Percentiles rank a stretch among this genome's conserved stretches.
Conservation (phyloP, 352 stramenopile genomes). For the Thraustotheca clavata region DNA sequence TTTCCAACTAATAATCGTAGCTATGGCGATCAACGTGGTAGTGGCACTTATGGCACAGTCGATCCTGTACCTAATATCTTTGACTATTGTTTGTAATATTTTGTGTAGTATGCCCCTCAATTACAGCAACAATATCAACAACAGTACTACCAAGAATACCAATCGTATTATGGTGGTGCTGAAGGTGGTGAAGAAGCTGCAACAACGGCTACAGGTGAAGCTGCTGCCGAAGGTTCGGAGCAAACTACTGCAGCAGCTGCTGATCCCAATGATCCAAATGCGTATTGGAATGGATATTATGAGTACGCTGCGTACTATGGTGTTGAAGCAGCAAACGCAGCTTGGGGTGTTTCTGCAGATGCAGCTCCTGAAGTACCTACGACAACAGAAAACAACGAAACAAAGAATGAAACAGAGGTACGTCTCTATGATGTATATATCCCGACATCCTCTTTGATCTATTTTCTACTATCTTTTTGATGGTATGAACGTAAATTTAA, state of each 20-base stretch:
- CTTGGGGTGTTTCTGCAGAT: conserved; percentile 75
- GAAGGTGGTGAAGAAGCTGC: conserved; percentile 23
- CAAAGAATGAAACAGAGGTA: conserved; percentile 5
- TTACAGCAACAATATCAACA: conserved; percentile 36
- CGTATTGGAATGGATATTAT: conserved; percentile 86
- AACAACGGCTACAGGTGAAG: conserved; percentile 8
- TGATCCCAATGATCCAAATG: conserved; percentile 80
- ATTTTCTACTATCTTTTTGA: too few species aligned
- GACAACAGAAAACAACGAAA: background rate
- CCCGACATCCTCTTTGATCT: too few species aligned
- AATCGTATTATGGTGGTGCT: conserved; percentile 41
- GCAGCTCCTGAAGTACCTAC: conserved; percentile 28
- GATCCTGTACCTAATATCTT: background rate
- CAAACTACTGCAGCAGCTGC: conserved; percentile 28
- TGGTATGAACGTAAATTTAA: too few species aligned
- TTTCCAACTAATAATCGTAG: background rate
- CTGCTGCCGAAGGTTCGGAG: conserved; percentile 8
- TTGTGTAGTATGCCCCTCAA: background rate
- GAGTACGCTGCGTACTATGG: conserved; percentile 85
- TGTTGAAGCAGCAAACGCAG: conserved; percentile 72
- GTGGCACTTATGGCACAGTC: conserved; percentile 29
- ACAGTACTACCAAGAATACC: conserved; percentile 48
- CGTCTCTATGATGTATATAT: too few species aligned
- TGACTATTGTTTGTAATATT: background rate
- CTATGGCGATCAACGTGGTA: conserved; percentile 17